Evolutionary conservation across 179 eudicot species (phyloP).

Genomic region (Drosera spatulata): DNA sequence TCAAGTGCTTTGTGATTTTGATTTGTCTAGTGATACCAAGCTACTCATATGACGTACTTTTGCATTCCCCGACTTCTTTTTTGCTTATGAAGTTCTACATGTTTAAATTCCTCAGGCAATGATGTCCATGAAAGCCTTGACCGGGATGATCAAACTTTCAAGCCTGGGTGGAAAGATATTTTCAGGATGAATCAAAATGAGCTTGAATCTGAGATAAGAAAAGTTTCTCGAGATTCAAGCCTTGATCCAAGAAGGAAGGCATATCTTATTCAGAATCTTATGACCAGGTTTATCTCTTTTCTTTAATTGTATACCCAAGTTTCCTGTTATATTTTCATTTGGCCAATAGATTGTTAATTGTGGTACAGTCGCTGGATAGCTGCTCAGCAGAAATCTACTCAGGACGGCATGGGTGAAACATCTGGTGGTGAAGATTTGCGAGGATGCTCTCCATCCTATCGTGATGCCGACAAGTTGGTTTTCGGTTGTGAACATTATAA

Average conservation of each 20-base stretch:
- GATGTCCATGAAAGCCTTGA: conserved; percentile 52
- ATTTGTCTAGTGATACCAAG: neutral
- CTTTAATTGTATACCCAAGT: conserved; percentile 5
- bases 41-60: neutral
- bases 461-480: conserved; percentile 48
- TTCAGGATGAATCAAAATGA: conserved; percentile 98
- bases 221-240: conserved; percentile 84
- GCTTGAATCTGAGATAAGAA: conserved; percentile 91
- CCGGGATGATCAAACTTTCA: conserved; percentile 61
- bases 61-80: neutral
- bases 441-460: conserved; percentile 63
- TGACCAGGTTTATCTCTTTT: conserved; percentile 60
- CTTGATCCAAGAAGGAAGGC: conserved; percentile 95
- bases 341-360: conserved; percentile 7
- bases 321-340: conserved; percentile 3
- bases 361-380: conserved; percentile 84
- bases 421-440: conserved; percentile 38
- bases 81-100: neutral
- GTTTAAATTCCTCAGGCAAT: conserved; percentile 24
- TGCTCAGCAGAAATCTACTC: conserved; percentile 75
- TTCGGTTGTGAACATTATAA: conserved; percentile 80
- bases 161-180: conserved; percentile 99
- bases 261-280: conserved; percentile 82
- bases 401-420: conserved; percentile 37
- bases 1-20: neutral